Evolutionary conservation across 2,329 filamentous ascomycete species (phyloP), one percentile per base, ranked within the genome.

Genomic region (Alternaria novae-zelandiae): DNA sequence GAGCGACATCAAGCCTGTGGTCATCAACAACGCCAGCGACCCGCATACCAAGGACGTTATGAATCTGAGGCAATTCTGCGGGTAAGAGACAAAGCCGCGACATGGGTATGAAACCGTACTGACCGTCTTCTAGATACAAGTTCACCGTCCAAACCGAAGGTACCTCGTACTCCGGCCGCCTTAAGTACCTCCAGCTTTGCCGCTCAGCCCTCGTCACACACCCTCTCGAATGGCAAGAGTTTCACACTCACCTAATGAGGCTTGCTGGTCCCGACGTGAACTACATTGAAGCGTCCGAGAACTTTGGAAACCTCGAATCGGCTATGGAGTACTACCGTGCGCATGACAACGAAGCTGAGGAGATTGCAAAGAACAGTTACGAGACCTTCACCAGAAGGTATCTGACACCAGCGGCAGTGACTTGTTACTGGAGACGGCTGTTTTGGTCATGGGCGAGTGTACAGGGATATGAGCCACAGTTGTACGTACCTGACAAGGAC

Each of bases 121-220:
- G 58, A 68, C 23, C 20, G 25, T 36, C 30, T 47, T n/a, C 36
- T 28, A 79, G 79, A 30, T 87, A 86, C 69, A 84, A 85, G 75
- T 87, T 83, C 69, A 79, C 86, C 1, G 82, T 83, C 3, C 85
- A 87, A 59, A 85, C 84, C 1, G 86, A 87, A 72, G 86, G 85
- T 0, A 82, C 82, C 43, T 85, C 83, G 8, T 87, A 86, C 74
- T 87, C 85, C 4, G 85, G 84, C 3, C 82, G 84, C 3, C 80
- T 85, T 9, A 86, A 86, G 68, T 86, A 87, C 63, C 78, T 86
- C 0, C 82, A 86, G 58, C 84, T 85, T 63, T 87, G 85, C 69
- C 73, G 74, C 30, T 77, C 73, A 20, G 74, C 74, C 12, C 64
- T 78, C 9, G 73, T 78, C 17, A 75, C 75, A 3, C 75, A 78